Percentiles rank a stretch among this genome's conserved stretches.
These are phyloP conservation scores for Agrocybe praecox DNA, from an alignment of 768 basidiomycete species.

Conservation along the genomic window DNA sequence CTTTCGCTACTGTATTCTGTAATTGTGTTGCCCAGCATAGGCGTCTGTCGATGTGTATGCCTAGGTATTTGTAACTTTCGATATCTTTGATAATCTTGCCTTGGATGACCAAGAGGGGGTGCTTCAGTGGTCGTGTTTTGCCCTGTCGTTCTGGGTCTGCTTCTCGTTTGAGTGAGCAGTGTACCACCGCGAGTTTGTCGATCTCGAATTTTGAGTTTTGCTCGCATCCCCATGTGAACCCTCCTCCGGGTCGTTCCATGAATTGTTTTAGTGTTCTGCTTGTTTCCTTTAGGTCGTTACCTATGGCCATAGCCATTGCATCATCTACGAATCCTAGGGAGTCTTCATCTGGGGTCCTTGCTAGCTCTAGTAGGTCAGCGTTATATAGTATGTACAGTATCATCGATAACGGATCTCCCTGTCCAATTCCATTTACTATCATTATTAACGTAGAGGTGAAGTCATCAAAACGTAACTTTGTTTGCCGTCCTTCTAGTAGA, in stretches of 20 bases:
- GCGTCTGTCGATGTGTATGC: conserved; percentile 23
- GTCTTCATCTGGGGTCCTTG: conserved; percentile 1
- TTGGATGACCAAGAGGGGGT: neutral
- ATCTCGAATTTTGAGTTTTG: conserved; percentile 35
- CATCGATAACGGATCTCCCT: conserved; percentile 24
- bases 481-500: conserved; percentile 18
- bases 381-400: conserved; percentile 28
- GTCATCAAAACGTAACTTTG: conserved; percentile 17
- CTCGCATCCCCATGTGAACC: conserved; percentile 21
- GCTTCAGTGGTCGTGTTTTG: neutral
- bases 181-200: conserved; percentile 27
- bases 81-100: conserved; percentile 7
- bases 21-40: conserved; percentile 15
- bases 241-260: conserved; percentile 23
- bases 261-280: conserved; percentile 24
- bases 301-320: conserved; percentile 22
- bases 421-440: conserved; percentile 22
- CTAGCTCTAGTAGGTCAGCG: conserved; percentile 18
- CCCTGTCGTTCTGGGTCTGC: neutral
- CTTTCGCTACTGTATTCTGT: conserved; percentile 8
- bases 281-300: conserved; percentile 20
- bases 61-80: conserved; percentile 26
- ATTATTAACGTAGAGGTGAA: conserved; percentile 12
- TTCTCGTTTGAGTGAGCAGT: conserved; percentile 15
- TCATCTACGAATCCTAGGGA: conserved; percentile 34